These are phyloP conservation scores for Coprinopsis cinerea DNA, from an alignment of 768 basidiomycete genomes.

Conservation along the genomic window DNA sequence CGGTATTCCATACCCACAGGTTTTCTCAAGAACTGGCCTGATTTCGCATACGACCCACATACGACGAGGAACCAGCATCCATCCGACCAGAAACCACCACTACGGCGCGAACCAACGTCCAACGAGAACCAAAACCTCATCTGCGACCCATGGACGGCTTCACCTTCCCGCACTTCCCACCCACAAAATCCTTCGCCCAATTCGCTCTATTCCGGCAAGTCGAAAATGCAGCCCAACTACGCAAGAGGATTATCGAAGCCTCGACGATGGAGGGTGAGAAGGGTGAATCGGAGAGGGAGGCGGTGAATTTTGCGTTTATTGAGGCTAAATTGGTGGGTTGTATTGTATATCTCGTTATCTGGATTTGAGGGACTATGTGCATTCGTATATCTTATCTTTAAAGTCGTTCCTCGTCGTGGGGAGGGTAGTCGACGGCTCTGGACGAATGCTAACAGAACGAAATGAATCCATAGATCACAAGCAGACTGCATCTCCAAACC, in stretches of 20 bases:
- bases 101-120: too few relatives aligned
- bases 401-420: too few relatives aligned
- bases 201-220: slow-evolving; percentile 65
- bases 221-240: slow-evolving; percentile 53
- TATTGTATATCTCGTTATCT: slow-evolving; percentile 6
- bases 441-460: too few relatives aligned
- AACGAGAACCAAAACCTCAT: too few relatives aligned
- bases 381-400: too few relatives aligned
- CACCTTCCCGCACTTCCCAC: slow-evolving; percentile 47
- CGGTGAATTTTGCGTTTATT: slow-evolving; percentile 89
- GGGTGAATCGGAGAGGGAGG: slow-evolving; percentile 64
- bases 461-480: slow-evolving; percentile 64
- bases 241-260: slow-evolving; percentile 65
- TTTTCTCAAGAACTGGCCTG: too few relatives aligned
- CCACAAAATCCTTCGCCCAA: slow-evolving; percentile 39
- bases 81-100: too few relatives aligned
- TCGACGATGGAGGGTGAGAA: slow-evolving; percentile 50
- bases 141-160: slow-evolving; percentile 44
- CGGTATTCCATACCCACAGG: too few relatives aligned
- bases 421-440: too few relatives aligned
- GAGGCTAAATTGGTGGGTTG: slow-evolving; percentile 72
- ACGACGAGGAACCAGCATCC: too few relatives aligned
- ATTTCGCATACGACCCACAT: too few relatives aligned
- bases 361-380: neutral
- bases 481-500: slow-evolving; percentile 72